Conservation (phyloP, 257 asterid genomes). For the Solanum chmielewskii region DNA sequence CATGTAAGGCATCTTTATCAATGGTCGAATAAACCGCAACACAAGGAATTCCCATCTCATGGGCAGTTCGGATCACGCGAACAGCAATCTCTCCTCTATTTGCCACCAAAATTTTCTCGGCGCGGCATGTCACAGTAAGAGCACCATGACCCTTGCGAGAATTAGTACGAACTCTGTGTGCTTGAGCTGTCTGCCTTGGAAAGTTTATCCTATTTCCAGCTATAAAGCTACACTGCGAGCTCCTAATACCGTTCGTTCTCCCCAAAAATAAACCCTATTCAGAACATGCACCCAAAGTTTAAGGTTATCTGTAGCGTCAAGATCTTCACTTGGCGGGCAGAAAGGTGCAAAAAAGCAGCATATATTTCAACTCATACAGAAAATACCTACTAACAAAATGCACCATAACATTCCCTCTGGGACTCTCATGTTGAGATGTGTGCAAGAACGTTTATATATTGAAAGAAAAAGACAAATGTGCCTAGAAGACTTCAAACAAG, state of each 20-base stretch:
- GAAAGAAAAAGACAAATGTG: background rate
- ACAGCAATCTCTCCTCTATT: conserved; percentile 99
- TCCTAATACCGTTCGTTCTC: conserved; percentile 40
- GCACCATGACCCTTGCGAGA: conserved; percentile 58
- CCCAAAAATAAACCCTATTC: conserved; percentile 57
- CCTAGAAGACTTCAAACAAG: background rate
- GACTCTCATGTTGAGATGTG: background rate
- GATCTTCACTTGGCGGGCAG: background rate
- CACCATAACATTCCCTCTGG: background rate
- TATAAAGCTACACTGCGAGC: conserved; percentile 79
- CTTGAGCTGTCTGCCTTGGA: conserved; percentile 43
- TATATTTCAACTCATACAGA: background rate
- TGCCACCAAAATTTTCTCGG: conserved; percentile 83
- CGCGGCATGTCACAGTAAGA: conserved; percentile 49
- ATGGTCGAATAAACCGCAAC: conserved; percentile 96
- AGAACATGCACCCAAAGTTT: background rate
- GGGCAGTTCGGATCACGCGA: conserved; percentile 94
- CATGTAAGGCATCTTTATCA: conserved; percentile 96
- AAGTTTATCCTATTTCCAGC: conserved; percentile 50
- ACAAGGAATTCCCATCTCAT: conserved; percentile 98
- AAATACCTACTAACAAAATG: background rate
- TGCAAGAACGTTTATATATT: background rate
- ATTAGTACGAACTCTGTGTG: conserved; percentile 29
- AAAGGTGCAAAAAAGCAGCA: background rate
- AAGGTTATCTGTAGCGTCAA: background rate